A percentile compares a stretch with the other conserved stretches of the same genome.
phyloP scores from a whole-genome alignment of 1,139 yeast genomes.

The Yamadazyma mexicana region DNA sequence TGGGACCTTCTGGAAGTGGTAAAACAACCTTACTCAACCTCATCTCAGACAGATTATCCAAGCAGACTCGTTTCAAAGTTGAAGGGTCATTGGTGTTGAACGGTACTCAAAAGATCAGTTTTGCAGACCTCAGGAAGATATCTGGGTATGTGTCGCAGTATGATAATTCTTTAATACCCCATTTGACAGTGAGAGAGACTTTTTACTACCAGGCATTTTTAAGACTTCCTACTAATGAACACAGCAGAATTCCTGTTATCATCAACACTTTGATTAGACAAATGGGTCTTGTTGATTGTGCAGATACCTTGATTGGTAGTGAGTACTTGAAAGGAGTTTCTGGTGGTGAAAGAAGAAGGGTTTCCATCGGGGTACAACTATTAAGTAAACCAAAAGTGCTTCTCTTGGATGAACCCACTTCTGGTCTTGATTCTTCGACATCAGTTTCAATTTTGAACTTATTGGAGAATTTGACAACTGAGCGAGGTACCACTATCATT shows the following conservation, averaged over 20 bases:
- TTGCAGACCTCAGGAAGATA: constrained; percentile 46
- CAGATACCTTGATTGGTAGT: constrained; percentile 73
- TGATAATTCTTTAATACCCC: constrained; percentile 68
- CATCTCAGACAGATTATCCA: constrained; percentile 62
- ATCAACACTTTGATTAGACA: constrained; percentile 59
- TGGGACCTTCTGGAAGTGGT: constrained; percentile 92
- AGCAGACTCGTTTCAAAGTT: constrained; percentile 21
- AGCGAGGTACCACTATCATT: constrained; percentile 67
- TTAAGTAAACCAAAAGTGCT: constrained; percentile 70
- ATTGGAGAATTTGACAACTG: constrained; percentile 53
- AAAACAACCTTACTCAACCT: constrained; percentile 72
- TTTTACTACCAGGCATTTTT: constrained; percentile 69
- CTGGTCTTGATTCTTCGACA: constrained; percentile 80
- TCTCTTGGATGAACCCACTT: constrained; percentile 84
- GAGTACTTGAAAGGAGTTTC: constrained; percentile 75
- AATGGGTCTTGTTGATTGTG: constrained; percentile 76
- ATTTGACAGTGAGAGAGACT: constrained; percentile 77
- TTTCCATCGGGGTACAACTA: constrained; percentile 78
- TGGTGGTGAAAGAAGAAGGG: constrained; percentile 85
- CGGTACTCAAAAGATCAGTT: constrained; percentile 33
- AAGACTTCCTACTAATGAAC: constrained; percentile 48
- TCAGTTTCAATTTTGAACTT: constrained; percentile 69
- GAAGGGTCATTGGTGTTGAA: constrained; percentile 25
- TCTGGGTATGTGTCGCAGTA: constrained; percentile 79
- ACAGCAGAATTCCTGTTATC: constrained; percentile 27